Conservation (phyloP, 2,329 filamentous ascomycete species). For the Epicoccum sorghinum region DNA sequence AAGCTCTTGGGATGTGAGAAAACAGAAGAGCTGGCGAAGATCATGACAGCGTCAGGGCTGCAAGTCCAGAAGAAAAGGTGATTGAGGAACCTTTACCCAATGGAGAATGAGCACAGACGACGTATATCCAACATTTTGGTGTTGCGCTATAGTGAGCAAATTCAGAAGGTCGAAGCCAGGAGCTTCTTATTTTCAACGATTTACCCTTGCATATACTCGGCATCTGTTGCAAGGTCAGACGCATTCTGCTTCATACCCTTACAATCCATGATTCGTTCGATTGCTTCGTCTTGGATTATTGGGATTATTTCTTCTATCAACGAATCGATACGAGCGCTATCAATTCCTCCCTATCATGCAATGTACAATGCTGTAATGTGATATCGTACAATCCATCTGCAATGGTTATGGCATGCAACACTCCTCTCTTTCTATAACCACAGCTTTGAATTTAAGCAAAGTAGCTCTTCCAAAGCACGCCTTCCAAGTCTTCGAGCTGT, state of each 20-base stretch:
- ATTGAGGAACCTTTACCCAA: background rate
- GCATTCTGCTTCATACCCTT: no score
- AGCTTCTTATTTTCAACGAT: no score
- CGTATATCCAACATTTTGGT: no score
- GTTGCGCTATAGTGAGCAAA: no score
- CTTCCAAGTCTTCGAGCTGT: conserved; percentile 92
- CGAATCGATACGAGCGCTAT: no score
- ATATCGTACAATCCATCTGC: background rate
- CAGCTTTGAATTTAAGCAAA: conserved; percentile 69
- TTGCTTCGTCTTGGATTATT: no score
- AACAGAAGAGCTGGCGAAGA: conserved; percentile 10
- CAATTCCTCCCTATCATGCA: background rate
- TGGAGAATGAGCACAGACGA: no score
- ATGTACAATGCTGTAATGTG: background rate
- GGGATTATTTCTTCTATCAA: no score
- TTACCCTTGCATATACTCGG: no score
- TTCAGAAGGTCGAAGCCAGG: no score
- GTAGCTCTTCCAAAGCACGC: conserved; percentile 99
- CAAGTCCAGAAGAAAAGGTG: conserved; percentile 9
- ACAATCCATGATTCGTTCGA: no score
- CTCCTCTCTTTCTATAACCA: background rate
- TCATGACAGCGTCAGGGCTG: conserved; percentile 2
- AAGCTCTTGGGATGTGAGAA: conserved; percentile 36
- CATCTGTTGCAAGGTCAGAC: no score
- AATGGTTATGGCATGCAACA: background rate